These are phyloP conservation scores for Pseudonectria foliicola DNA, from an alignment of 2,329 filamentous ascomycete genomes.

Conservation along the genomic window DNA sequence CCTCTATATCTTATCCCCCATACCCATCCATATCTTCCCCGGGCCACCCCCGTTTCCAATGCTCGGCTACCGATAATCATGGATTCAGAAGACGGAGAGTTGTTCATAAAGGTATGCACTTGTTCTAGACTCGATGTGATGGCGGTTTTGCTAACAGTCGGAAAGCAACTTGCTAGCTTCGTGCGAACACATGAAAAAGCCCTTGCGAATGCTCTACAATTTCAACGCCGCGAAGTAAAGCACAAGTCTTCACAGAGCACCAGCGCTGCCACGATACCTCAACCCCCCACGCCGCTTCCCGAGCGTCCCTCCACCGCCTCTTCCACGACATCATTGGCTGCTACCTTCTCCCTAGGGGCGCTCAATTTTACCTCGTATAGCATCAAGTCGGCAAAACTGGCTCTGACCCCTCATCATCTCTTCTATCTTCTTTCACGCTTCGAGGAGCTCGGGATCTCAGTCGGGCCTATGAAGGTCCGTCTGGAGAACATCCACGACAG, in stretches of 20 bases:
- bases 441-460: slow-evolving; percentile 81
- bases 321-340: slow-evolving; percentile 68
- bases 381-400: slow-evolving; percentile 84
- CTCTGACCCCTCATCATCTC: slow-evolving; percentile 89
- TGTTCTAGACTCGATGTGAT: slow-evolving; percentile 1
- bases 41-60: slow-evolving; percentile 14
- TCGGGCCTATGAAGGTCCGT: slow-evolving; percentile 93
- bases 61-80: slow-evolving; percentile 46
- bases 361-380: slow-evolving; percentile 78
- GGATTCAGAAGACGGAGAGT: slow-evolving; percentile 84
- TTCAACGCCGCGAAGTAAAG: slow-evolving; percentile 63
- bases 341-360: slow-evolving; percentile 79
- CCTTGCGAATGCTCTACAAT: slow-evolving; percentile 87
- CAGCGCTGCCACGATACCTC: slow-evolving; percentile 48
- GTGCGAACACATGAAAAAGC: slow-evolving; percentile 97
- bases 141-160: slow-evolving; percentile 24
- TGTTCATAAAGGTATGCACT: slow-evolving; percentile 71
- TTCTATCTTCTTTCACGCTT: slow-evolving; percentile 95
- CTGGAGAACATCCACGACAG: slow-evolving; percentile 91
- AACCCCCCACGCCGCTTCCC: slow-evolving; percentile 47
- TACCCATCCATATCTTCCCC: slow-evolving; percentile 1
- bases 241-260: slow-evolving; percentile 63
- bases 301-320: slow-evolving; percentile 58
- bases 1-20: background rate
- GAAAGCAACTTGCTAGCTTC: slow-evolving; percentile 87